Evolutionary conservation across 2,329 filamentous ascomycete species (phyloP).

Genomic region (Sphaceloma murrayae): DNA sequence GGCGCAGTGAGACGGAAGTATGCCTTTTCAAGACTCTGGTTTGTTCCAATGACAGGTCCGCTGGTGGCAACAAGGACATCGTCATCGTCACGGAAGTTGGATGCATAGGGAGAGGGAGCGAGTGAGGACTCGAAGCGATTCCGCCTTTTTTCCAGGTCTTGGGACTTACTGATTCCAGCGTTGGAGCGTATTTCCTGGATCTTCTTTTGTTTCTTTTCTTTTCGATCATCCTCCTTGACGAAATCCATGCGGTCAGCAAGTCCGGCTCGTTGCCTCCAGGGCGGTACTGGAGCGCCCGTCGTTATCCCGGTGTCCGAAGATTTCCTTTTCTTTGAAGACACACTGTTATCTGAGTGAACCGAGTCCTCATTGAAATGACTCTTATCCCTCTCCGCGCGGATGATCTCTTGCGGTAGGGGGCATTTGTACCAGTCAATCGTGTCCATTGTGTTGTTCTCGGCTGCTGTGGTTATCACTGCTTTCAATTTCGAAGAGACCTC

Average conservation of each 20-base stretch:
- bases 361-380: too few relatives aligned
- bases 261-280: conserved; percentile 59
- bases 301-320: conserved; percentile 54
- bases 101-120: conserved; percentile 43
- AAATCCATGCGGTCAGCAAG: conserved; percentile 71
- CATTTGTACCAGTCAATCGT: conserved; percentile 72
- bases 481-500: conserved; percentile 83
- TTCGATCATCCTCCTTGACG: conserved; percentile 42
- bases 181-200: conserved; percentile 30
- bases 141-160: conserved; percentile 79
- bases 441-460: conserved; percentile 61
- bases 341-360: conserved; percentile 26
- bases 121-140: conserved; percentile 64
- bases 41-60: conserved; percentile 76
- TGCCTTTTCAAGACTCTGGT: conserved; percentile 76
- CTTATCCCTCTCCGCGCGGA: conserved; percentile 57
- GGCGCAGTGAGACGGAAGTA: conserved; percentile 90
- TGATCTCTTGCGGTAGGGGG: conserved; percentile 75
- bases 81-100: conserved; percentile 36
- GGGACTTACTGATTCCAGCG: conserved; percentile 67
- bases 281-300: conserved; percentile 48
- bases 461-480: conserved; percentile 71
- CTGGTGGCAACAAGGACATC: conserved; percentile 37
- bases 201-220: conserved; percentile 33
- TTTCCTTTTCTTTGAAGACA: conserved; percentile 63